Conservation (phyloP, 768 basidiomycete genomes). For the Pleurotus tuber-regium region DNA sequence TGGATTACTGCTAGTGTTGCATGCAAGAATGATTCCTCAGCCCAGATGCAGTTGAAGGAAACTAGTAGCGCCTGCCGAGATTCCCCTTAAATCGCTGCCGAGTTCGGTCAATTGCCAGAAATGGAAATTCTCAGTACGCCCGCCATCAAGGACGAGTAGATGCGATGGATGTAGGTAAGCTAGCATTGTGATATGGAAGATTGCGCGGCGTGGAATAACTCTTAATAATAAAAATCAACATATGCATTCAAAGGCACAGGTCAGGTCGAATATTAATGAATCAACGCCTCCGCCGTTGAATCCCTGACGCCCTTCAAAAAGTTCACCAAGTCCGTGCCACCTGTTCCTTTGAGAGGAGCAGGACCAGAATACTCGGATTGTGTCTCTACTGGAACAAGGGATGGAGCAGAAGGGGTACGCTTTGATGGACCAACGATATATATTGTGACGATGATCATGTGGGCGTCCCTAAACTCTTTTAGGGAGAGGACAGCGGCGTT, state of each 20-base stretch:
- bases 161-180: no score
- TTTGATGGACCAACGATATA: slow-evolving; percentile 77
- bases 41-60: no score
- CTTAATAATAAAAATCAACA: no score
- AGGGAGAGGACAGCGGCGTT: slow-evolving; percentile 63
- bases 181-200: no score
- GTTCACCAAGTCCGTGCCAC: slow-evolving; percentile 73
- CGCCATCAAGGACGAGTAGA: no score
- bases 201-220: no score
- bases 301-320: slow-evolving; percentile 75
- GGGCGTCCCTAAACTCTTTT: slow-evolving; percentile 72
- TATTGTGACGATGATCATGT: slow-evolving; percentile 70
- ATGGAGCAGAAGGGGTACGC: slow-evolving; percentile 22
- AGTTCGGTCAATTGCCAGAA: no score
- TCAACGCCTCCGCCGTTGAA: slow-evolving; percentile 49
- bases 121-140: no score
- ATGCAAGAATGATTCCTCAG: no score
- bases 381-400: slow-evolving; percentile 9
- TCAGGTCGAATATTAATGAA: background rate
- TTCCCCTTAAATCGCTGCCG: no score
- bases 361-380: slow-evolving; percentile 23
- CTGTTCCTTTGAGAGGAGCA: slow-evolving; percentile 57
- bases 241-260: background rate
- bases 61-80: no score
- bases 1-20: no score